Evolutionary conservation across 208 protist genomes (phyloP), one percentile per base, ranked within the genome.

Genomic region (Trypanosoma lewisi): DNA sequence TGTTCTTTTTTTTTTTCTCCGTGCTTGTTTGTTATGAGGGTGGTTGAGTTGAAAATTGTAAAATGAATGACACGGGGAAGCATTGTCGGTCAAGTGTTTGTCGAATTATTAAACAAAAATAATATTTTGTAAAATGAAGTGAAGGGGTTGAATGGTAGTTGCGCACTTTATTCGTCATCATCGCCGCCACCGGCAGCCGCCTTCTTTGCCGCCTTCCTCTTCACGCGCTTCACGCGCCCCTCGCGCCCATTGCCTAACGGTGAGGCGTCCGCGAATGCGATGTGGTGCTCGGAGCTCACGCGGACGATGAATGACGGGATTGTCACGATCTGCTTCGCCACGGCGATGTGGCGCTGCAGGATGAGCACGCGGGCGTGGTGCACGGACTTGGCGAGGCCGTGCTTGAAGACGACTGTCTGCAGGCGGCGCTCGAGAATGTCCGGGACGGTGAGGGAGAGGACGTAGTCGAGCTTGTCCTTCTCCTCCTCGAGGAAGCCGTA

Each of bases 371-470:
- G 98, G 68, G 99, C 97, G 86, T 99, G 98, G 91, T 99, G 99
- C 73, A 99, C 98, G 33, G 98, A 99, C 83, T 99, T 99, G 76
- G 99, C 98, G 59, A 99, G 91, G 57, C 92, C 94, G 17, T 91
- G 79, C 83, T 99, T 99, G 93, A 99, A 98, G 31, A 99, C 97
- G 54, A 99, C 75, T 37, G 99, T 99, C 91, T 99, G 99, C 53
- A 99, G 98, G 75, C 99, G 97, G 75, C 99, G 97, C 82, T 99
- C 98, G 33, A 99, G 89, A 86, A 99, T 98, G 78, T 99, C 98
- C 54, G 98, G 89, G 51, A 98, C 83, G 70, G 98, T 99, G 41
- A 99, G 96, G 39, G 91, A 96, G 27, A 99, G 98, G 60, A 99
- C 98, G 90, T 99, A 99, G 98, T 99, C 99, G 67, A 99, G 97